Evolutionary conservation across 257 asterid species (phyloP).

Genomic region (Scutellaria barbata): DNA sequence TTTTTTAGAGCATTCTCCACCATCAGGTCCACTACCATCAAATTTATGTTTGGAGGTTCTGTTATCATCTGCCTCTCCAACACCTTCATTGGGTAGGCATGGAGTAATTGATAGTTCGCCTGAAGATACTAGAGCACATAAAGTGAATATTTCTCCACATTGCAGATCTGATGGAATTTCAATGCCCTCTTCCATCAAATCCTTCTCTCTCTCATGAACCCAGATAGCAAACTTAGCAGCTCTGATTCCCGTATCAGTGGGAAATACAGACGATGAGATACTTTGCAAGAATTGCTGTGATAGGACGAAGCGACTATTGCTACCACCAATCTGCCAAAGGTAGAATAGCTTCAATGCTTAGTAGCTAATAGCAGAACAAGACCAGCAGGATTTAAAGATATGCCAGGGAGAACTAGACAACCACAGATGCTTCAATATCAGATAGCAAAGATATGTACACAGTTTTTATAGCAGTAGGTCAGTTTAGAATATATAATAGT

Average conservation of each 20-base stretch:
- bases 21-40: conserved; percentile 51
- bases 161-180: conserved; percentile 75
- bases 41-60: conserved; percentile 68
- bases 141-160: conserved; percentile 79
- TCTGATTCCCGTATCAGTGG: conserved; percentile 77
- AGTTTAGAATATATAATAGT: neutral
- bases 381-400: conserved; percentile 11
- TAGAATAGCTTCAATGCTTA: conserved; percentile 28
- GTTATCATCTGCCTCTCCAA: conserved; percentile 92
- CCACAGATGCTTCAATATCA: conserved; percentile 16
- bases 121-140: conserved; percentile 73
- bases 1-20: conserved; percentile 57
- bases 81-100: conserved; percentile 80
- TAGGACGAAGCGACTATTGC: conserved; percentile 65
- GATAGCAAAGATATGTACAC: conserved; percentile 6
- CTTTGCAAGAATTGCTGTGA: conserved; percentile 79
- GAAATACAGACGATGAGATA: conserved; percentile 66
- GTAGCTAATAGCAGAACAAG: conserved; percentile 31
- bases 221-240: conserved; percentile 71
- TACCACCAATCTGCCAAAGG: conserved; percentile 84
- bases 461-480: neutral
- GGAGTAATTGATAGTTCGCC: conserved; percentile 71
- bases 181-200: conserved; percentile 71
- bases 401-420: conserved; percentile 22
- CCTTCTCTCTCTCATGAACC: conserved; percentile 78